Evolutionary conservation across 768 basidiomycete genomes (phyloP), one percentile per base, ranked within the genome.

Genomic region (Butyriboletus loyo): DNA sequence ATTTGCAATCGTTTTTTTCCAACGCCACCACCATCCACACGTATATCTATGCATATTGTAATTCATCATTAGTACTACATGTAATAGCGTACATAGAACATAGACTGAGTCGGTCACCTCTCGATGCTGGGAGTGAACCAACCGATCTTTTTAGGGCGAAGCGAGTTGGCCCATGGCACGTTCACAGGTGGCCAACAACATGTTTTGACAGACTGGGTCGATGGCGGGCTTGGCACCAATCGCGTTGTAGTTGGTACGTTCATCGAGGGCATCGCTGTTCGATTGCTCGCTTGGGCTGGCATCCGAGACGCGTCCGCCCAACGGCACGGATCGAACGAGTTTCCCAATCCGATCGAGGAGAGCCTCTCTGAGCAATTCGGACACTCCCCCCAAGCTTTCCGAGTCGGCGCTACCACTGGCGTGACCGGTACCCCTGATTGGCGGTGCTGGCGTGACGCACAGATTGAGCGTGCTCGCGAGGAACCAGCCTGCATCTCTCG

Each of bases 181-280:
- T 50, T 70, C 67, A 45, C 67, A 68, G 13, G 61, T 53, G 30
- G 68, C 67, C 11, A 70, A 24, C 31, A 70, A 19, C 54, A 68
- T 68, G 41, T 64, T 57, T 45, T 44, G 64, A 43, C 62, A 68
- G 3, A 68, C 52, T 0, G 57, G 41, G 32, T 66, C 66, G 21
- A 67, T 51, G 21, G 28, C 17, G 1, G 39, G 11, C 8, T 22
- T 55, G 28, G 42, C 17, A n/a, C 21, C n/a, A 3, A n/a, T 11
- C 4, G 15, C 22, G 13, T 15, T 27, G 19, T 6, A 14, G 27
- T 14, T 3, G 28, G 6, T 31, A 13, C 3, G 46, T n/a, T 47
- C 22, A 17, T 41, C 17, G 7, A 8, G 22, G 8, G 14, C 27
- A 2, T 31, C 39, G 7, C 24, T n/a, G 24, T 25, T 35, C 22